Evolutionary conservation across 129 eudicot genomes (phyloP).

Genomic region (Pulicaria dysenterica): DNA sequence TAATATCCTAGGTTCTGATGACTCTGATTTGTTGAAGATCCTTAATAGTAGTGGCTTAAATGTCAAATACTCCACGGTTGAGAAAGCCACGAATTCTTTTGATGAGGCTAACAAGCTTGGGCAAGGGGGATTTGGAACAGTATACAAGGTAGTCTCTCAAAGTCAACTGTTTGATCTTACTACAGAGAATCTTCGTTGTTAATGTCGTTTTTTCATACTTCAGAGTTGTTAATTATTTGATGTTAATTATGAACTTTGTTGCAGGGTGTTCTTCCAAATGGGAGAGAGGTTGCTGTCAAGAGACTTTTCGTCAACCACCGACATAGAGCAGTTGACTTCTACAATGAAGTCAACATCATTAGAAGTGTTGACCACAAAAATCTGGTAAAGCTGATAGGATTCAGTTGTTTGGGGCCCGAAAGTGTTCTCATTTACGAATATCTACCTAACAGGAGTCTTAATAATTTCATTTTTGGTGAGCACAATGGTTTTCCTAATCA

Average conservation of each 20-base stretch:
- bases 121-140: constrained; percentile 89
- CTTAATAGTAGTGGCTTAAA: constrained; percentile 65
- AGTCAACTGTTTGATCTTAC: background rate
- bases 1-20: constrained; percentile 40
- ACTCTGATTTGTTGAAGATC: constrained; percentile 47
- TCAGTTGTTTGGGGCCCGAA: constrained; percentile 76
- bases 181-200: background rate
- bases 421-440: constrained; percentile 75
- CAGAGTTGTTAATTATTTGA: constrained; percentile 2
- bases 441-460: constrained; percentile 70
- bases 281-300: constrained; percentile 84
- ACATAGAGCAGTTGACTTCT: constrained; percentile 84
- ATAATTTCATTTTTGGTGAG: constrained; percentile 70
- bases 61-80: constrained; percentile 66
- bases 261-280: constrained; percentile 81
- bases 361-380: constrained; percentile 78
- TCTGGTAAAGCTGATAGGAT: constrained; percentile 70
- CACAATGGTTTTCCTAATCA: background rate
- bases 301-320: constrained; percentile 82
- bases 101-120: constrained; percentile 84
- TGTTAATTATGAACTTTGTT: background rate
- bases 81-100: constrained; percentile 71
- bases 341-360: constrained; percentile 74
- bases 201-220: constrained; percentile 3
- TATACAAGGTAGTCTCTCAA: constrained; percentile 61